phyloP scores from a whole-genome alignment of 2,329 filamentous ascomycete species.

The Colletotrichum orchidophilum region DNA sequence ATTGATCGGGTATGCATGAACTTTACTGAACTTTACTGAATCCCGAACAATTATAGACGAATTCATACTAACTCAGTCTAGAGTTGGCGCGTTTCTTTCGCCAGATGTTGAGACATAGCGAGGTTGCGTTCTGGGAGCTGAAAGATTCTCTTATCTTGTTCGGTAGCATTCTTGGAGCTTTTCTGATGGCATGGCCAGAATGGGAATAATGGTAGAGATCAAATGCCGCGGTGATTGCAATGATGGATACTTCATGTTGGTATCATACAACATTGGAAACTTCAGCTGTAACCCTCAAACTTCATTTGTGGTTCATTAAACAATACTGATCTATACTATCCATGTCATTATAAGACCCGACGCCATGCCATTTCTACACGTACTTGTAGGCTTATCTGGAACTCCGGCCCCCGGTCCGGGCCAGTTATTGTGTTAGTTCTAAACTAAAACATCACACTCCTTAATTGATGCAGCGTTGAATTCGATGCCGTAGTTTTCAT shows the following conservation, averaged over 20 bases:
- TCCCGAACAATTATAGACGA: neutral
- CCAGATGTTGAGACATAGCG: neutral
- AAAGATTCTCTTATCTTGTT: neutral
- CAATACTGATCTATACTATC: too few relatives aligned
- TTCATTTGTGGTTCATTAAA: too few relatives aligned
- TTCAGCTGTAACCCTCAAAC: too few relatives aligned
- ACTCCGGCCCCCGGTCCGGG: slow-evolving; percentile 1
- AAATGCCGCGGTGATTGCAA: too few relatives aligned
- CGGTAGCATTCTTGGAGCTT: accelerated
- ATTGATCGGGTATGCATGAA: slow-evolving; percentile 55
- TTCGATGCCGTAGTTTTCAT: neutral
- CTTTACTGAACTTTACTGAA: neutral
- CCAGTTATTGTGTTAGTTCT: neutral
- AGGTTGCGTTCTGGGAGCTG: too few relatives aligned
- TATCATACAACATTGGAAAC: too few relatives aligned
- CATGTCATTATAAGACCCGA: slow-evolving; percentile 6
- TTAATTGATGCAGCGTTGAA: neutral
- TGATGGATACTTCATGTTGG: too few relatives aligned
- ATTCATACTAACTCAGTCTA: neutral
- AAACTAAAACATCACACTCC: neutral
- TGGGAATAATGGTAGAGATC: too few relatives aligned
- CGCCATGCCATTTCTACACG: too few relatives aligned
- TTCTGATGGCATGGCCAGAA: too few relatives aligned
- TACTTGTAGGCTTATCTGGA: too few relatives aligned
- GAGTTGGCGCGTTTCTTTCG: neutral